These are phyloP conservation scores for Aspergillus baeticus DNA, from an alignment of 495 filamentous ascomycete genomes.

Conservation along the genomic window DNA sequence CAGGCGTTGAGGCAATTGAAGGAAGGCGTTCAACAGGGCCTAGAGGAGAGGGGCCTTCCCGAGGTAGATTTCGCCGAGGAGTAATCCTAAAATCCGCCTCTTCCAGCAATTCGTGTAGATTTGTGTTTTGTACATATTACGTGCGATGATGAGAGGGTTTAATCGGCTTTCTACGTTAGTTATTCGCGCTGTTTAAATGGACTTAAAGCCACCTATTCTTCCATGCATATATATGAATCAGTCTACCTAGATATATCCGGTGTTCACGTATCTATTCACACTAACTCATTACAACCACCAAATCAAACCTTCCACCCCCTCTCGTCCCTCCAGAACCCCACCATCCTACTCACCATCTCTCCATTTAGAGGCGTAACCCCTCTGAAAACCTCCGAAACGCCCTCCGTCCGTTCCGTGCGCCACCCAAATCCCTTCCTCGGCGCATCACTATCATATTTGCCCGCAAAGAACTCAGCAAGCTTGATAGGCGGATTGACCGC, in stretches of 20 bases:
- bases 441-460: slow-evolving; percentile 20
- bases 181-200: too few species aligned
- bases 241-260: too few species aligned
- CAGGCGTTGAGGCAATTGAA: slow-evolving; percentile 56
- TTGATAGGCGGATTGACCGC: slow-evolving; percentile 44
- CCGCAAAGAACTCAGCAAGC: slow-evolving; percentile 42
- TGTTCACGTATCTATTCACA: too few species aligned
- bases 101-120: not conserved
- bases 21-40: slow-evolving; percentile 57
- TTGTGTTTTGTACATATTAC: not conserved
- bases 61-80: slow-evolving; percentile 47
- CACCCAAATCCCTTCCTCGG: slow-evolving; percentile 9
- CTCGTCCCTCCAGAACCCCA: slow-evolving; percentile 17
- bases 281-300: too few species aligned
- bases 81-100: not conserved
- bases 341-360: slow-evolving; percentile 15
- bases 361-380: not conserved
- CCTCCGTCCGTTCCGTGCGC: slow-evolving; percentile 18
- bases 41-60: slow-evolving; percentile 63
- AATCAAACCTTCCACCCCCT: not conserved
- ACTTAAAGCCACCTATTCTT: too few species aligned
- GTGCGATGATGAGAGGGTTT: not conserved
- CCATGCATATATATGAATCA: too few species aligned
- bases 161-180: too few species aligned
- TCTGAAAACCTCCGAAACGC: slow-evolving; percentile 14